phyloP scores from a whole-genome alignment of 176 grass and related monocot genomes.

The Oryza australiensis region DNA sequence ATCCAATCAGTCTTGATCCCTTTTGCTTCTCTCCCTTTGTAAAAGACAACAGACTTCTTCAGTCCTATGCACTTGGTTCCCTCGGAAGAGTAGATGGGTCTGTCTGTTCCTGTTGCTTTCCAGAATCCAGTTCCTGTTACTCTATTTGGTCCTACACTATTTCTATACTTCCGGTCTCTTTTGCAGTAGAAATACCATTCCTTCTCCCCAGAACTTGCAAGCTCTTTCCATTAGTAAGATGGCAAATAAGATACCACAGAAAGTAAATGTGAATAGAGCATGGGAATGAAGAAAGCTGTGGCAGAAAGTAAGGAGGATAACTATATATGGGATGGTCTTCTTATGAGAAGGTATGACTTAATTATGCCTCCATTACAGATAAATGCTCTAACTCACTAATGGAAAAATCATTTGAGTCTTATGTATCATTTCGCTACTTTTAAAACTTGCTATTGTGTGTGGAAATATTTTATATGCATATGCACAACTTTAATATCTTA shows the following conservation, averaged over 20 bases:
- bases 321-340: background rate
- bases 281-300: background rate
- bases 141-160: conserved; percentile 85
- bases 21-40: conserved; percentile 84
- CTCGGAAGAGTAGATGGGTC: conserved; percentile 84
- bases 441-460: background rate
- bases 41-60: conserved; percentile 95
- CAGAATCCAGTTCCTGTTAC: conserved; percentile 87
- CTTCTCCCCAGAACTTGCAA: conserved; percentile 76
- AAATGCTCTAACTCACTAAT: background rate
- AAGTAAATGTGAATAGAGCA: conserved; percentile 18
- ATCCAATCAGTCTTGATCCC: conserved; percentile 92
- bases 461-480: background rate
- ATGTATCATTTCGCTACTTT: background rate
- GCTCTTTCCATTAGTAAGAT: conserved; percentile 43
- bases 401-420: background rate
- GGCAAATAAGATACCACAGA: background rate
- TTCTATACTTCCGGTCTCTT: conserved; percentile 83
- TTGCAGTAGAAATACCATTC: conserved; percentile 98
- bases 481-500: background rate
- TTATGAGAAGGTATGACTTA: conserved; percentile 5
- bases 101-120: conserved; percentile 97
- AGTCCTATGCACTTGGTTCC: conserved; percentile 82
- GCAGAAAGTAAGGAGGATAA: conserved; percentile 1
- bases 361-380: background rate